Percentiles rank a stretch among this genome's conserved stretches.
Evolutionary conservation across 2,329 filamentous ascomycete genomes (phyloP).

Genomic region (Trichoderma sp.): DNA sequence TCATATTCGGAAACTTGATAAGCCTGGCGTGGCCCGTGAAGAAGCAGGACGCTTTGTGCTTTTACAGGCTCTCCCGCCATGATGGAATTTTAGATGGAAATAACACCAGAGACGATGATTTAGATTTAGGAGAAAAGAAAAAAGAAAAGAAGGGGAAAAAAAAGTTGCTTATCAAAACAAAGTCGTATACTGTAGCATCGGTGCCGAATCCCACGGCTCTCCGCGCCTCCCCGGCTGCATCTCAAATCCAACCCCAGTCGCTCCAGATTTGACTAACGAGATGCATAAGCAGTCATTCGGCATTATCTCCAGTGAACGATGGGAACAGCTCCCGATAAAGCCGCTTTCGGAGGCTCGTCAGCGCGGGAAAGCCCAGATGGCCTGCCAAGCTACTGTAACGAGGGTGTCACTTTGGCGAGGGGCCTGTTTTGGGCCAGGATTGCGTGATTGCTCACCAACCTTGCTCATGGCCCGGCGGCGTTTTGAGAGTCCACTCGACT

Average conservation of each 20-base stretch:
- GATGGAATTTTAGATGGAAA: background rate
- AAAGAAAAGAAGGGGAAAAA: background rate
- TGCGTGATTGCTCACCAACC: slow-evolving; percentile 19
- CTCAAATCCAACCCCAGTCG: background rate
- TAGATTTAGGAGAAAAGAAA: background rate
- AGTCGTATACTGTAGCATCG: background rate
- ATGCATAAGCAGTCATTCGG: background rate
- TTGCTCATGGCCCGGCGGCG: slow-evolving; percentile 15
- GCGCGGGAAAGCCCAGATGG: background rate
- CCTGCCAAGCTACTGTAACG: background rate
- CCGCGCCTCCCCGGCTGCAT: background rate
- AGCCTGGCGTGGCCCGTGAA: slow-evolving; percentile 18
- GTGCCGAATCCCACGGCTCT: background rate
- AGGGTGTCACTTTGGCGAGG: background rate
- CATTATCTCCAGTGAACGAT: background rate
- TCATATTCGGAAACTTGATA: slow-evolving; percentile 12
- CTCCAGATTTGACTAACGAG: background rate
- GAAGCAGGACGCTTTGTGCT: slow-evolving; percentile 17
- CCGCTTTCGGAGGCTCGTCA: slow-evolving; percentile 16
- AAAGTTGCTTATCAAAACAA: background rate
- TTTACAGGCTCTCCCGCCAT: slow-evolving; percentile 8
- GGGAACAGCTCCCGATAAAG: background rate
- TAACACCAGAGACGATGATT: background rate
- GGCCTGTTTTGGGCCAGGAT: slow-evolving; percentile 1
- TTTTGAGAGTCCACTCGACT: slow-evolving; percentile 2